A percentile compares a stretch with the other conserved stretches of the same genome.
These are phyloP conservation scores for Pythium pyrilobum DNA, from an alignment of 352 stramenopile species.

Conservation along the genomic window DNA sequence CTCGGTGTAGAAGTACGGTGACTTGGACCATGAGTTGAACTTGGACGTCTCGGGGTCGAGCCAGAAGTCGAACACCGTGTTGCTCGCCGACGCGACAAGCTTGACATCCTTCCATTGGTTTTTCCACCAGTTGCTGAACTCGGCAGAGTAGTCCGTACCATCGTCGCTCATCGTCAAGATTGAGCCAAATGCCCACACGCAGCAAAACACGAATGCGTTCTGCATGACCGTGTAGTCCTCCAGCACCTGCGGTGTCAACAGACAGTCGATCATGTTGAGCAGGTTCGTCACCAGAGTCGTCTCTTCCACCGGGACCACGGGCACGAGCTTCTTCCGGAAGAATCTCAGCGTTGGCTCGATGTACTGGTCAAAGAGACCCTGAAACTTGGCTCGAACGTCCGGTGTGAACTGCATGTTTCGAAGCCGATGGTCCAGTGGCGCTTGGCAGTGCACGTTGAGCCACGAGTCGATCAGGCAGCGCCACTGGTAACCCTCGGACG, in stretches of 20 bases:
- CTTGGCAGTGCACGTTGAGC: conserved; percentile 76
- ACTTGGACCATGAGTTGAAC: conserved; percentile 95
- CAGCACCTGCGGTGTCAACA: conserved; percentile 79
- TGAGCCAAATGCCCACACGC: conserved; percentile 94
- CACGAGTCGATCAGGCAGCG: conserved; percentile 92
- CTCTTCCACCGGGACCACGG: conserved; percentile 92
- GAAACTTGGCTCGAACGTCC: conserved; percentile 74
- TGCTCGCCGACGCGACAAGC: conserved; percentile 87
- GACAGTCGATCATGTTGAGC: conserved; percentile 93
- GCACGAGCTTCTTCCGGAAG: conserved; percentile 91
- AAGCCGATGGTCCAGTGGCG: conserved; percentile 55
- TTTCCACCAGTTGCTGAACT: conserved; percentile 96
- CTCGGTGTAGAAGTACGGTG: conserved; percentile 92
- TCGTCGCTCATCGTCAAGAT: conserved; percentile 91
- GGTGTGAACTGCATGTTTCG: conserved; percentile 74
- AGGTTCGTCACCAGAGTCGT: conserved; percentile 91
- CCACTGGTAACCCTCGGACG: conserved; percentile 94
- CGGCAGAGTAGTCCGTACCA: conserved; percentile 90
- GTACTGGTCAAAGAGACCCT: conserved; percentile 91
- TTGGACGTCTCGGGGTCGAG: conserved; percentile 89
- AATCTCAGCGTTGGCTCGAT: conserved; percentile 90
- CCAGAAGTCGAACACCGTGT: conserved; percentile 98
- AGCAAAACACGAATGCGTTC: conserved; percentile 95
- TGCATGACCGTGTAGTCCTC: conserved; percentile 78
- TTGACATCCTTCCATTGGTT: conserved; percentile 96